Evolutionary conservation across 352 stramenopile species (phyloP).

Genomic region (Globisporangium viniferum): DNA sequence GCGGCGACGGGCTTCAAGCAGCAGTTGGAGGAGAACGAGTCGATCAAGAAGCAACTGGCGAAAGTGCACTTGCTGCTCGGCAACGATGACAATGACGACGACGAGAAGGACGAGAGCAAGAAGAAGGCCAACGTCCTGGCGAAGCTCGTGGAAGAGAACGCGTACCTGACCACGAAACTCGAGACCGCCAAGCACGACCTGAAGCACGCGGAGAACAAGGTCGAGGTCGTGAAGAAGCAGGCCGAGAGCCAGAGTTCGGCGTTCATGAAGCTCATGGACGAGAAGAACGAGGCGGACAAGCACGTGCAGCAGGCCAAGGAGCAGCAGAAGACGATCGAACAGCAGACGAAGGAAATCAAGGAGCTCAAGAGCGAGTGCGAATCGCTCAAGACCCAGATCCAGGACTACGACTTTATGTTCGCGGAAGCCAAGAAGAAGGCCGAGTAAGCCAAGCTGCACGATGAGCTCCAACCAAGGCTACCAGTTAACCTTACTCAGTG

Average conservation of each 20-base stretch:
- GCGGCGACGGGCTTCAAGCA: constrained; percentile 61
- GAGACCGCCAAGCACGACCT: constrained; percentile 34
- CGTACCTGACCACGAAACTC: constrained; percentile 40
- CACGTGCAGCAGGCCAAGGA: constrained; percentile 35
- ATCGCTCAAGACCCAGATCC: constrained; percentile 72
- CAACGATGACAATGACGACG: constrained; percentile 20
- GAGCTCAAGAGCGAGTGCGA: constrained; percentile 61
- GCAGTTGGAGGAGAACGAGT: constrained; percentile 70
- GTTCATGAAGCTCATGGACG: constrained; percentile 83
- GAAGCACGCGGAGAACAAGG: constrained; percentile 39
- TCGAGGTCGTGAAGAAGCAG: constrained; percentile 72
- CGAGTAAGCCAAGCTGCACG: constrained; percentile 33
- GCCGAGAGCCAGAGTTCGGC: constrained; percentile 69
- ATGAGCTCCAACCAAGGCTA: no score
- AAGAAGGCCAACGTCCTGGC: constrained; percentile 45
- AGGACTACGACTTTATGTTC: constrained; percentile 91
- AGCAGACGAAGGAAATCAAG: constrained; percentile 41
- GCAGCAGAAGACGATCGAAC: constrained; percentile 42
- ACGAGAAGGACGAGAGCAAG: constrained; percentile 15
- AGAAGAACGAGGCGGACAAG: constrained; percentile 62
- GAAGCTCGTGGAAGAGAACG: constrained; percentile 66
- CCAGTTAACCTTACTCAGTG: no score
- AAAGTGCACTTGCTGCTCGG: constrained; percentile 62
- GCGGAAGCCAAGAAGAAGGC: constrained; percentile 86
- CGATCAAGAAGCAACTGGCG: constrained; percentile 54